phyloP scores from a whole-genome alignment of 164 flowering plant species.

The Protea cynaroides region DNA sequence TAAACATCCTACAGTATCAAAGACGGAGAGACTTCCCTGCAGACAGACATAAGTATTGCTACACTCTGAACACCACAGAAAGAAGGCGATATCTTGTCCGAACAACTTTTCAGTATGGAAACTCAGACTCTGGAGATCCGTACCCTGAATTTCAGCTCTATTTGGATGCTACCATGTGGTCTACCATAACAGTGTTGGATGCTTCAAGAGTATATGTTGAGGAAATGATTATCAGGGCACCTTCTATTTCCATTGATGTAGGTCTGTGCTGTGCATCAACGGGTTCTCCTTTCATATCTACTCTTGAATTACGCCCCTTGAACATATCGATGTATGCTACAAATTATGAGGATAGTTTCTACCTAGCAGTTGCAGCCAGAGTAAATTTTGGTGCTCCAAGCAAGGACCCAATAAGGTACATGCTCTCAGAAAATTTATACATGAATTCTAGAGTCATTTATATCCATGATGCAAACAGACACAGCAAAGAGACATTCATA shows the following conservation, averaged over 20 bases:
- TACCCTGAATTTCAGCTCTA: slow-evolving; percentile 77
- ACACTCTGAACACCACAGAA: slow-evolving; percentile 47
- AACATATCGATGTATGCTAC: slow-evolving; percentile 91
- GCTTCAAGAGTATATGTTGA: slow-evolving; percentile 56
- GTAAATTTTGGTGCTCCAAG: slow-evolving; percentile 81
- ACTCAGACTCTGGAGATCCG: slow-evolving; percentile 35
- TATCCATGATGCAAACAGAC: not conserved
- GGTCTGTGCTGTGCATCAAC: slow-evolving; percentile 86
- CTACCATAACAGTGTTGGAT: slow-evolving; percentile 58
- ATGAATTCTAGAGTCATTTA: not conserved
- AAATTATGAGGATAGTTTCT: slow-evolving; percentile 75
- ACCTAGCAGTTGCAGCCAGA: slow-evolving; percentile 72
- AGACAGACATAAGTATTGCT: slow-evolving; percentile 77
- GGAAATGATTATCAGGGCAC: slow-evolving; percentile 84
- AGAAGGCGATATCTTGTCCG: slow-evolving; percentile 75
- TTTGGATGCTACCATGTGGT: slow-evolving; percentile 84
- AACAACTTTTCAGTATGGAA: slow-evolving; percentile 81
- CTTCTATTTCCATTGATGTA: slow-evolving; percentile 55
- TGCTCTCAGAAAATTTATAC: slow-evolving; percentile 4
- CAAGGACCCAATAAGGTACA: slow-evolving; percentile 55
- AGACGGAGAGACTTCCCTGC: slow-evolving; percentile 67
- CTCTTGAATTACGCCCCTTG: slow-evolving; percentile 82
- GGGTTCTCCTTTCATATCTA: slow-evolving; percentile 87
- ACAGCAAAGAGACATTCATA: not conserved
- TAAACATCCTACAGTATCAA: slow-evolving; percentile 38